A percentile compares a stretch with the other conserved stretches of the same genome.
These are phyloP conservation scores for Plasmodium berghei DNA, from an alignment of 169 alveolate genomes.

Conservation along the genomic window DNA sequence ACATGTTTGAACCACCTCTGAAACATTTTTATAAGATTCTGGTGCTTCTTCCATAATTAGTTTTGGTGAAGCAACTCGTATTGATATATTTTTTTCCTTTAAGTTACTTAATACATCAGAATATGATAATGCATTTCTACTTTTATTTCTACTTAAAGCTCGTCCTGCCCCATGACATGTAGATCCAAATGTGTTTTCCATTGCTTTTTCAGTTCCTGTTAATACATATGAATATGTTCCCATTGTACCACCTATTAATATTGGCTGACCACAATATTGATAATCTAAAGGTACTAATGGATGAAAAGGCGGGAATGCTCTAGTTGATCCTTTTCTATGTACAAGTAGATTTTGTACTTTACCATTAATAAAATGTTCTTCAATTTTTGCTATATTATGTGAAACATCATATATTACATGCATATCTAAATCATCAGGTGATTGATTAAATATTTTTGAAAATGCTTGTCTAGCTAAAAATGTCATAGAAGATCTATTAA, in stretches of 20 bases:
- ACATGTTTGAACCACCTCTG: slow-evolving; percentile 89
- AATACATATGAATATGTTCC: slow-evolving; percentile 92
- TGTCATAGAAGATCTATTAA: slow-evolving; percentile 87
- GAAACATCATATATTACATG: slow-evolving; percentile 93
- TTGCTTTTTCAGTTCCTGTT: slow-evolving; percentile 90
- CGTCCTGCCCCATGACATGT: slow-evolving; percentile 94
- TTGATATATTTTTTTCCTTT: slow-evolving; percentile 80
- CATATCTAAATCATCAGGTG: slow-evolving; percentile 94
- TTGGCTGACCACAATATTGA: slow-evolving; percentile 92
- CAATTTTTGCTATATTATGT: slow-evolving; percentile 92
- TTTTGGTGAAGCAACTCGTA: slow-evolving; percentile 93
- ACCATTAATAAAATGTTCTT: slow-evolving; percentile 88
- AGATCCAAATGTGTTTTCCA: slow-evolving; percentile 89
- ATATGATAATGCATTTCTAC: slow-evolving; percentile 85
- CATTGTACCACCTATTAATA: slow-evolving; percentile 93
- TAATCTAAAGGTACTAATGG: slow-evolving; percentile 90
- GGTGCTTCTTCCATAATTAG: slow-evolving; percentile 93
- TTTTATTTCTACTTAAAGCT: slow-evolving; percentile 88
- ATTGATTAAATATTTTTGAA: slow-evolving; percentile 82
- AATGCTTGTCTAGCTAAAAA: slow-evolving; percentile 79
- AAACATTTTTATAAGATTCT: slow-evolving; percentile 91
- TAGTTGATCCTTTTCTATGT: slow-evolving; percentile 92
- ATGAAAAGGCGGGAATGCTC: slow-evolving; percentile 93
- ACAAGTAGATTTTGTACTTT: slow-evolving; percentile 83
- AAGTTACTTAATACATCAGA: slow-evolving; percentile 83